These are phyloP conservation scores for Phytopythium boreale DNA, from an alignment of 352 stramenopile genomes.

Conservation along the genomic window DNA sequence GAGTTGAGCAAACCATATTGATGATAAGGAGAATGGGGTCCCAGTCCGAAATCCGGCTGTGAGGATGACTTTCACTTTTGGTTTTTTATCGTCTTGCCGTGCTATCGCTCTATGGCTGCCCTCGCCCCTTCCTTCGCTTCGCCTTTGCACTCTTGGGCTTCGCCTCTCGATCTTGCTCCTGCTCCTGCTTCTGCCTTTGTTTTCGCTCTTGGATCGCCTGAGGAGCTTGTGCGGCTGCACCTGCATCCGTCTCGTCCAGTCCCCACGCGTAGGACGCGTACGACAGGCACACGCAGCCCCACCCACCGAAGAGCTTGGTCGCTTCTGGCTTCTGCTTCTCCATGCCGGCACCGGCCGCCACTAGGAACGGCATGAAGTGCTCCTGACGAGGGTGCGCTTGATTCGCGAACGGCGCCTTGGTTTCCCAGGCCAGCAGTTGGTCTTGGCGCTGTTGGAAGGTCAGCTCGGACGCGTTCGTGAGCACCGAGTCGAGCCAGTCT, in stretches of 20 bases:
- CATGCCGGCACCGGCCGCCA: background rate
- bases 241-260: background rate
- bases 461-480: conserved; percentile 20
- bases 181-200: background rate
- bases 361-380: conserved; percentile 44
- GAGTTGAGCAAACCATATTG: too few relatives aligned
- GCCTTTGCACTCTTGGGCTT: background rate
- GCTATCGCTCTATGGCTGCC: background rate
- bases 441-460: conserved; percentile 32
- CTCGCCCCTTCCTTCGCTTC: background rate
- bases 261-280: conserved; percentile 46
- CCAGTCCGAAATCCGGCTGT: too few relatives aligned
- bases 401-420: conserved; percentile 25
- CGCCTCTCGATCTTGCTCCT: background rate
- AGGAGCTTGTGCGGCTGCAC: background rate
- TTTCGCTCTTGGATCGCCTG: background rate
- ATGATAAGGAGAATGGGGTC: too few relatives aligned
- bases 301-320: conserved; percentile 36
- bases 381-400: conserved; percentile 40
- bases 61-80: too few relatives aligned
- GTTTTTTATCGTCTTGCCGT: background rate
- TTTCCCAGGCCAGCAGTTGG: conserved; percentile 38
- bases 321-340: conserved; percentile 5
- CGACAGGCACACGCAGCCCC: conserved; percentile 30
- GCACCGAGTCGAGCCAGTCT: conserved; percentile 31